Evolutionary conservation across 208 protist species (phyloP).

Genomic region (Spongospora subterranea): DNA sequence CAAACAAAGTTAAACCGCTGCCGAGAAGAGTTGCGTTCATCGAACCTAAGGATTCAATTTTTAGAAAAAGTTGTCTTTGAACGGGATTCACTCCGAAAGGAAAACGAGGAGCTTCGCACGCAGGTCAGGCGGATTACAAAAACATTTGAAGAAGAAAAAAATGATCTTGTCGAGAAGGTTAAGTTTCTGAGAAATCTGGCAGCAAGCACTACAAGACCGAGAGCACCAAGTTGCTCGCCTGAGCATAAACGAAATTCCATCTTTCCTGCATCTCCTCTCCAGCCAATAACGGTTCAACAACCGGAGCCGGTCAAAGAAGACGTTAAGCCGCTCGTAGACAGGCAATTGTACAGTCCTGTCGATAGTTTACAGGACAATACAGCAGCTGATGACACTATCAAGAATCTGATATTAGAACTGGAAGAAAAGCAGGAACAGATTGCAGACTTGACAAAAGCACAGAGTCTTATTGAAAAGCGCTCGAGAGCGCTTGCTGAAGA

Average conservation of each 20-base stretch:
- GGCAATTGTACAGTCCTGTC: too few relatives aligned
- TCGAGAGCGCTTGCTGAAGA: neutral
- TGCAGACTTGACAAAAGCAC: neutral
- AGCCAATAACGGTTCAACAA: too few relatives aligned
- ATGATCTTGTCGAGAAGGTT: neutral
- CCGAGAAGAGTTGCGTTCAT: neutral
- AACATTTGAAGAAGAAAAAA: neutral
- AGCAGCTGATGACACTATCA: too few relatives aligned
- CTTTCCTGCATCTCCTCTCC: too few relatives aligned
- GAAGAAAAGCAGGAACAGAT: constrained; percentile 38
- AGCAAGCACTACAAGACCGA: neutral
- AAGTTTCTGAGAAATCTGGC: neutral
- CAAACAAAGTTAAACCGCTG: constrained; percentile 19
- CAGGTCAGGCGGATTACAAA: neutral
- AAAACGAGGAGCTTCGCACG: neutral
- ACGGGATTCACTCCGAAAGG: neutral
- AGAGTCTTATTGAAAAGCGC: neutral
- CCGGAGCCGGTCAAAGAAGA: too few relatives aligned
- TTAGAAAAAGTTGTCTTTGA: neutral
- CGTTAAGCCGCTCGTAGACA: too few relatives aligned
- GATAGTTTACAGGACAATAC: too few relatives aligned
- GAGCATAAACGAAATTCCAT: neutral
- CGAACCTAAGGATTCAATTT: neutral
- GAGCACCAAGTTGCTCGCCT: neutral
- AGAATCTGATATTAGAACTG: constrained; percentile 10